Evolutionary conservation across 805 yeast genomes (phyloP).

Genomic region (Teunomyces pallodes): DNA sequence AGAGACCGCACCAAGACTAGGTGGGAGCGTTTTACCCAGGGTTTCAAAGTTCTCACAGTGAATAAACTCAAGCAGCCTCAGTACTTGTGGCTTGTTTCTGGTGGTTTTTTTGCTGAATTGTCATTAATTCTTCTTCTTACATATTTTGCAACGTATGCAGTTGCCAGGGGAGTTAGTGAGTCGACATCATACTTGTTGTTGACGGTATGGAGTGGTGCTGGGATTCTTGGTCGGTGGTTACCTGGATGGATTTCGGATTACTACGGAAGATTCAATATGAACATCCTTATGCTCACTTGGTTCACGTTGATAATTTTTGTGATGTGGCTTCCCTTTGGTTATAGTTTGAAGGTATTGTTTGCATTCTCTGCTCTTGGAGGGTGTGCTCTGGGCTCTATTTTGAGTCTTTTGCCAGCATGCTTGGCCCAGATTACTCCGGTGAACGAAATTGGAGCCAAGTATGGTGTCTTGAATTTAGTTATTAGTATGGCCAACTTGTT

Average conservation of each 20-base stretch:
- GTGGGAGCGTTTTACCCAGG: slow-evolving; percentile 15
- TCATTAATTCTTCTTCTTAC: slow-evolving; percentile 28
- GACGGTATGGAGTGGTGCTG: slow-evolving; percentile 30
- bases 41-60: slow-evolving; percentile 5
- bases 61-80: slow-evolving; percentile 11
- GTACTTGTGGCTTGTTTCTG: slow-evolving; percentile 25
- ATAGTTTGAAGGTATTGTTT: slow-evolving; percentile 20
- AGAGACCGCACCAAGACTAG: slow-evolving; percentile 8
- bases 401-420: slow-evolving; percentile 34
- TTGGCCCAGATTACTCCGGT: slow-evolving; percentile 24
- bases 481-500: slow-evolving; percentile 31
- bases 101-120: slow-evolving; percentile 31
- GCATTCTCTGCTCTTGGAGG: slow-evolving; percentile 36
- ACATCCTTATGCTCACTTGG: slow-evolving; percentile 28
- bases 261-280: slow-evolving; percentile 30
- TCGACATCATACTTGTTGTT: slow-evolving; percentile 25
- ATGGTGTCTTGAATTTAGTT: slow-evolving; percentile 31
- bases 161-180: slow-evolving; percentile 29
- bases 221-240: slow-evolving; percentile 30
- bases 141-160: slow-evolving; percentile 33
- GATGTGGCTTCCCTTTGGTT: slow-evolving; percentile 37
- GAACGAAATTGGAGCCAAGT: slow-evolving; percentile 34
- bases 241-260: slow-evolving; percentile 29
- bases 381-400: slow-evolving; percentile 32
- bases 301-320: slow-evolving; percentile 24